These are phyloP conservation scores for Athelia psychrophila DNA, from an alignment of 1,284 basidiomycete genomes.

Conservation along the genomic window DNA sequence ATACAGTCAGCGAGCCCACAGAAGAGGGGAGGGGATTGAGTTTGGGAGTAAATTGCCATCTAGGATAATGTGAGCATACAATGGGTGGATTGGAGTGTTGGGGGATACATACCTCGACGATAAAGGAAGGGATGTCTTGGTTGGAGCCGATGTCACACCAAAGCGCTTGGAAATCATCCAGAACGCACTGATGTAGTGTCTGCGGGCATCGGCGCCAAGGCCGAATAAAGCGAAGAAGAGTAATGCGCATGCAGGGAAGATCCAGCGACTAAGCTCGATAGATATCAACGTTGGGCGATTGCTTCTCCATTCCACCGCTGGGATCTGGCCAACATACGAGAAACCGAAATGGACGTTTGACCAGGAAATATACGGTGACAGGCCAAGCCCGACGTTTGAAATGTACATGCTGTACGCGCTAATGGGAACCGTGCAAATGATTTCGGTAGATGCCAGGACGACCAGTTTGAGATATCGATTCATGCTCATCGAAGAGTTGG, in stretches of 20 bases:
- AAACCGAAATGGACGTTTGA: conserved; percentile 26
- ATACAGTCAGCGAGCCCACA: too few species aligned
- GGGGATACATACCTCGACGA: too few species aligned
- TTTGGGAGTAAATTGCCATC: too few species aligned
- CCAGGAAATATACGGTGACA: conserved; percentile 44
- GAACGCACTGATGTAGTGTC: conserved; percentile 7
- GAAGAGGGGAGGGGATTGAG: too few species aligned
- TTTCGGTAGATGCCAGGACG: conserved; percentile 42
- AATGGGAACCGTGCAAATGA: conserved; percentile 36
- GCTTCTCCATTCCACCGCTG: conserved; percentile 28
- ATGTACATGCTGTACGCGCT: conserved; percentile 16
- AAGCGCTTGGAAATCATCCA: not conserved
- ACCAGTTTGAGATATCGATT: conserved; percentile 56
- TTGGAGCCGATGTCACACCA: too few species aligned
- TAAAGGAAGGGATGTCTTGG: too few species aligned
- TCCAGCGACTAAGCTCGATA: conserved; percentile 40
- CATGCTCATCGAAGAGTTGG: conserved; percentile 30
- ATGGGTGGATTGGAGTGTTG: too few species aligned
- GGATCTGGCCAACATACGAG: conserved; percentile 26
- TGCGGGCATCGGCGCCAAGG: conserved; percentile 38
- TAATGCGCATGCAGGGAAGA: conserved; percentile 32
- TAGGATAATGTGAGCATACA: too few species aligned
- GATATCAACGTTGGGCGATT: not conserved
- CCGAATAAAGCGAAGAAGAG: conserved; percentile 47
- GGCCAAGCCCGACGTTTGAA: conserved; percentile 15